Evolutionary conservation across 306 rosid genomes (phyloP), one percentile per base, ranked within the genome.

Genomic region (Cicer yamashitae): DNA sequence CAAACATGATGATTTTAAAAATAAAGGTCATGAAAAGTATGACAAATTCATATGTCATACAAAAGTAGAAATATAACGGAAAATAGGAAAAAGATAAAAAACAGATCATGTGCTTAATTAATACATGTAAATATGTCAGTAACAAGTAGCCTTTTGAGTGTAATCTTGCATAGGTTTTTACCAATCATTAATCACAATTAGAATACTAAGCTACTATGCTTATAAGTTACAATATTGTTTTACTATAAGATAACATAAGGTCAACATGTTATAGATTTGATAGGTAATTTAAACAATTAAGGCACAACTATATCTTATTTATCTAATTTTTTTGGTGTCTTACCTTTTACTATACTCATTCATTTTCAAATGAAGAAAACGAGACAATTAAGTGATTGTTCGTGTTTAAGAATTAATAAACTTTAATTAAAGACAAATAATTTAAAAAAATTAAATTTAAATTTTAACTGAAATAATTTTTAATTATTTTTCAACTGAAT

Each of bases 181-280:
- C 56, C 60, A 59, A 74, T 68, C 40, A 48, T 20, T 65, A 58
- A 63, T 71, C 39, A 15, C 9, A 17, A 71, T 41, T 63, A 71
- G 30, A 62, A 43, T 44, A 65, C 30, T 51, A 63, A 71, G 9
- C 30, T 38, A 41, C 50, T 71, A 54, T 62, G 20, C 20, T 51
- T 40, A 25, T 12, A 78, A 40, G 51, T 45, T 18, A 34, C 1
- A 11, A 57, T 58, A n/a, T 38, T 80, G n/a, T 57, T 65, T 74
- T 60, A 48, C 64, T 73, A 73, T 57, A 66, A 20, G 65, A 39
- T 73, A 58, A 64, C 68, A 74, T 65, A 74, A 80, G 70, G 18
- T 10, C 34, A 57, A 20, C 65, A 4, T 72, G 50, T 34, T 72
- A 56, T 53, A 63, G 37, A 40, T 63, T 52, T 64, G 62, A 53